Conservation (phyloP, 805 yeast species). For the Ogataea allantospora region DNA sequence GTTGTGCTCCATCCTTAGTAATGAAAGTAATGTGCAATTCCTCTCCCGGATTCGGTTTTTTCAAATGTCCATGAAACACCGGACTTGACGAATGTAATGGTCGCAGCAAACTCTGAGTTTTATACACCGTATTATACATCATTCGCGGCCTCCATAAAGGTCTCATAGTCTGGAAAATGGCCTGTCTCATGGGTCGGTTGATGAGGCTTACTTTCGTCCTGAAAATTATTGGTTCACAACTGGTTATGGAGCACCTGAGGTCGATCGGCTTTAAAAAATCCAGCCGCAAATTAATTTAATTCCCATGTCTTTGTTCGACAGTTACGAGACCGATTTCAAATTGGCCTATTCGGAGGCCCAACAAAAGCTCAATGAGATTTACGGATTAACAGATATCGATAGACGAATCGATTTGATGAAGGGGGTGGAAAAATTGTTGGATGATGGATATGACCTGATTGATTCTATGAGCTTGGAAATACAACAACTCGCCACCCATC, state of each 20-base stretch:
- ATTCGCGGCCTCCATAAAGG: not conserved
- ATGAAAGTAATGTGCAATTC: constrained; percentile 85
- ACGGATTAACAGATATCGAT: constrained; percentile 43
- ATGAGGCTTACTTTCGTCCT: constrained; percentile 12
- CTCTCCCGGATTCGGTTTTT: constrained; percentile 90
- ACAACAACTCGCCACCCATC: constrained; percentile 74
- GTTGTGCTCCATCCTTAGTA: constrained; percentile 85
- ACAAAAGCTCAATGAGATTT: constrained; percentile 57
- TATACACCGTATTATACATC: not conserved
- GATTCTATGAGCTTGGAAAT: constrained; percentile 90
- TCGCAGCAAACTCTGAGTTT: constrained; percentile 2
- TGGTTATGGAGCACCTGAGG: constrained; percentile 14
- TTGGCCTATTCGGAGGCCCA: constrained; percentile 68
- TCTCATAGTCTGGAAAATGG: not conserved
- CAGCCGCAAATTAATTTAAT: too few species aligned
- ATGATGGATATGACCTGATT: constrained; percentile 74
- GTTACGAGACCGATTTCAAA: constrained; percentile 71
- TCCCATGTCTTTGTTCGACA: constrained; percentile 47
- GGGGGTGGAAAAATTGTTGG: constrained; percentile 65
- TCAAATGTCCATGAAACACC: constrained; percentile 74
- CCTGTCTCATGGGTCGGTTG: not conserved
- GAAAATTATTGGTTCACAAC: constrained; percentile 12
- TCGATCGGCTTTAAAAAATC: constrained; percentile 7
- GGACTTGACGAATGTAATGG: constrained; percentile 21
- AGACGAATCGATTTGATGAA: constrained; percentile 54